Conservation (phyloP, 805 yeast species). For the Metschnikowia picachoensis region DNA sequence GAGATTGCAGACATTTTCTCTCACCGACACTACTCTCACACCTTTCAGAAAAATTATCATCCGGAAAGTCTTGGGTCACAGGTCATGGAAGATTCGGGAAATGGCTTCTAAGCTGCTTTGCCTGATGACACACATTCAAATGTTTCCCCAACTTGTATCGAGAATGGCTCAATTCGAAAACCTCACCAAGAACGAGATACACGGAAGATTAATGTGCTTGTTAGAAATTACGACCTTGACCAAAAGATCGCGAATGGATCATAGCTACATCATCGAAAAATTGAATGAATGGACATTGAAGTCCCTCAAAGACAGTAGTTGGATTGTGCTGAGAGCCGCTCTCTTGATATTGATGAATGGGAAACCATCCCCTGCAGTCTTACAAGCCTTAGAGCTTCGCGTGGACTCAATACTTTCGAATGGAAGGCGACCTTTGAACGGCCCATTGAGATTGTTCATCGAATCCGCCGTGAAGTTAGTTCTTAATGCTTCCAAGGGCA, state of each 20-base stretch:
- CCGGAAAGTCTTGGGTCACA: conserved; percentile 41
- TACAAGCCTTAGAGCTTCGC: neutral
- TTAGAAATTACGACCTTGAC: conserved; percentile 4
- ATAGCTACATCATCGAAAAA: neutral
- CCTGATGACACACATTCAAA: conserved; percentile 32
- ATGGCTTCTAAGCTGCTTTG: conserved; percentile 74
- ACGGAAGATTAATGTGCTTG: conserved; percentile 12
- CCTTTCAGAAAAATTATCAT: conserved; percentile 42
- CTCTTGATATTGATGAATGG: conserved; percentile 3
- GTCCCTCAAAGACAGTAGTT: conserved; percentile 35
- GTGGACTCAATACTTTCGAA: neutral
- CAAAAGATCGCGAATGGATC: neutral
- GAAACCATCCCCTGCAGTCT: neutral
- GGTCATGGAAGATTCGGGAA: conserved; percentile 82
- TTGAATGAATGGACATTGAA: neutral
- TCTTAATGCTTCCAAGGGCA: conserved; percentile 16
- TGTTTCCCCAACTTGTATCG: conserved; percentile 18
- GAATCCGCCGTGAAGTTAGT: conserved; percentile 21
- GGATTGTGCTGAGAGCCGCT: conserved; percentile 8
- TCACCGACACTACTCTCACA: conserved; percentile 44
- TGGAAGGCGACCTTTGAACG: conserved; percentile 1
- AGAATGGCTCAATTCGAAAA: conserved; percentile 14
- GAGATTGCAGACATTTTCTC: conserved; percentile 61
- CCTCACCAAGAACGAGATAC: conserved; percentile 4
- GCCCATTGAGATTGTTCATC: conserved; percentile 32